A percentile compares a stretch with the other conserved stretches of the same genome.
phyloP scores from a whole-genome alignment of 1,284 basidiomycete species.

The Tylopilus sp. region DNA sequence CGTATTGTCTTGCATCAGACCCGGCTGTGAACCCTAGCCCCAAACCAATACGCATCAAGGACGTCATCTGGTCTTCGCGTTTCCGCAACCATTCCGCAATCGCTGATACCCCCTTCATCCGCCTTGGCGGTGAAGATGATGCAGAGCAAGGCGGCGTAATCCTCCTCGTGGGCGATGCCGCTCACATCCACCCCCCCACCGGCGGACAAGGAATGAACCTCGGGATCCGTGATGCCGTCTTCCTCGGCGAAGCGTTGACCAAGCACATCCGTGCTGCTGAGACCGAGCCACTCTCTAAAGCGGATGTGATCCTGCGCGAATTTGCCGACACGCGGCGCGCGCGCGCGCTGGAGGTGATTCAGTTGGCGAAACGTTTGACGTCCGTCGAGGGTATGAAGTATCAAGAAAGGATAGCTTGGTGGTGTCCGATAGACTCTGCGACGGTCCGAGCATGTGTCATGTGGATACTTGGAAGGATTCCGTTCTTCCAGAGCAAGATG shows the following conservation, averaged over 20 bases:
- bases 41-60: constrained; percentile 18
- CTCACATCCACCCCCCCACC: constrained; percentile 42
- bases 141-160: constrained; percentile 18
- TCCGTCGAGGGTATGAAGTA: constrained; percentile 15
- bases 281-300: not conserved
- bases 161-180: constrained; percentile 42
- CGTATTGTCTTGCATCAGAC: constrained; percentile 17
- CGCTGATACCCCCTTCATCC: constrained; percentile 32
- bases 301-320: constrained; percentile 15
- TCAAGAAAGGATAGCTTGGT: constrained; percentile 12
- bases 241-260: constrained; percentile 28
- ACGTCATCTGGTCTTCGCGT: constrained; percentile 36
- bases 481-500: constrained; percentile 16
- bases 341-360: constrained; percentile 22
- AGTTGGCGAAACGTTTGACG: constrained; percentile 18
- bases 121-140: constrained; percentile 14
- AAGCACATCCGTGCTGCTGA: constrained; percentile 18
- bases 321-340: constrained; percentile 16
- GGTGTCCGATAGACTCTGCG: constrained; percentile 17
- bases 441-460: constrained; percentile 17
- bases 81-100: constrained; percentile 37
- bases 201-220: constrained; percentile 51
- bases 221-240: constrained; percentile 41
- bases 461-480: constrained; percentile 16
- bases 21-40: constrained; percentile 19